Percentiles rank a stretch among this genome's conserved stretches.
Evolutionary conservation across 306 rosid genomes (phyloP).

Genomic region (Cicer pinnatifidum): DNA sequence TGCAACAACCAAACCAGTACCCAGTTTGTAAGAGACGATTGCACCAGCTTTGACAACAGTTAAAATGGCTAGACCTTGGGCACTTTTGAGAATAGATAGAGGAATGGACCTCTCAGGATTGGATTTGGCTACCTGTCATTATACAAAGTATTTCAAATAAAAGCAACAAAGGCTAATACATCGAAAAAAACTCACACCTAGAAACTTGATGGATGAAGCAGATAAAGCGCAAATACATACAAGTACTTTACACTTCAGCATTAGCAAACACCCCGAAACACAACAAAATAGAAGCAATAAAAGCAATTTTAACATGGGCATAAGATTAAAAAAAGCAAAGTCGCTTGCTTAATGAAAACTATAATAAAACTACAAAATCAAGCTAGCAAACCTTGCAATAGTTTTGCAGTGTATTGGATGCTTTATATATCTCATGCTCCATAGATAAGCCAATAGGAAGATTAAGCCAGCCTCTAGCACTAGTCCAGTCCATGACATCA

Average conservation of each 20-base stretch:
- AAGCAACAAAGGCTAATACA: conserved; percentile 6
- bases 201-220: conserved; percentile 22
- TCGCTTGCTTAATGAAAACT: conserved; percentile 25
- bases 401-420: conserved; percentile 81
- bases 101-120: conserved; percentile 94
- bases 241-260: not conserved
- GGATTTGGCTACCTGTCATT: conserved; percentile 75
- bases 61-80: conserved; percentile 91
- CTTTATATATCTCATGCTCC: conserved; percentile 97
- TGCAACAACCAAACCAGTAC: conserved; percentile 95
- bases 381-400: conserved; percentile 73
- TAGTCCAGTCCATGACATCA: conserved; percentile 96
- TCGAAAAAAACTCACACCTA: conserved; percentile 26
- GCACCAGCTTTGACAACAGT: conserved; percentile 94
- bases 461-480: conserved; percentile 93
- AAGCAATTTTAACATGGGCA: conserved; percentile 1
- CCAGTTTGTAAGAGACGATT: conserved; percentile 82
- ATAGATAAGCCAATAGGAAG: conserved; percentile 85
- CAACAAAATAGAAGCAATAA: conserved; percentile 32
- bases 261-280: conserved; percentile 65
- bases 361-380: conserved; percentile 4
- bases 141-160: conserved; percentile 17
- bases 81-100: conserved; percentile 70
- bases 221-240: conserved; percentile 1
- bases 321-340: not conserved